Conservation (phyloP, 78 protist genomes). For the Dictyostelium firmibasis region DNA sequence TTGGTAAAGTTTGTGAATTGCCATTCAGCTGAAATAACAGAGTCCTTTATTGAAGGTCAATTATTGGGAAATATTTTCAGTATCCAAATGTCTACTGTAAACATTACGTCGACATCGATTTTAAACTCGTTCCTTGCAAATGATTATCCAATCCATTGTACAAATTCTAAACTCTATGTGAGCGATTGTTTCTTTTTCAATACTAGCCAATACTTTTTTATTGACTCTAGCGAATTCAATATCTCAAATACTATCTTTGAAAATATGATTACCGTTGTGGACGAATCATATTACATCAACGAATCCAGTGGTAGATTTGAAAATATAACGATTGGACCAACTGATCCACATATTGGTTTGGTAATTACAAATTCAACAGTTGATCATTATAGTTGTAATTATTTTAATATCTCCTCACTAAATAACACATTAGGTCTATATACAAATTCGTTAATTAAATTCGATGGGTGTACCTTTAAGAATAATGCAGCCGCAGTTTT, state of each 20-base stretch:
- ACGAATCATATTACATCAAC: background rate
- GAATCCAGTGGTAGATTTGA: background rate
- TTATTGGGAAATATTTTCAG: background rate
- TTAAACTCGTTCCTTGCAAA: background rate
- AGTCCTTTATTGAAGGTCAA: background rate
- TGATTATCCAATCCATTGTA: constrained; percentile 1
- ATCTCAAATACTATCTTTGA: background rate
- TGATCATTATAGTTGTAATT: background rate
- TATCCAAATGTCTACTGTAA: background rate
- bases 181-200: background rate
- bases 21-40: background rate
- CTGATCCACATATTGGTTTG: constrained; percentile 19
- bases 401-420: background rate
- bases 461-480: background rate
- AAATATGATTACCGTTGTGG: background rate
- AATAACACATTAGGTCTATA: constrained; percentile 7
- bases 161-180: background rate
- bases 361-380: background rate
- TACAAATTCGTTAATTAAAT: background rate
- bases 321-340: background rate
- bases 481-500: background rate
- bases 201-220: background rate
- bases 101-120: background rate
- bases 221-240: background rate
- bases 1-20: background rate